These are phyloP conservation scores for Neofusicoccum umdonicola DNA, from an alignment of 2,329 filamentous ascomycete genomes.

Conservation along the genomic window DNA sequence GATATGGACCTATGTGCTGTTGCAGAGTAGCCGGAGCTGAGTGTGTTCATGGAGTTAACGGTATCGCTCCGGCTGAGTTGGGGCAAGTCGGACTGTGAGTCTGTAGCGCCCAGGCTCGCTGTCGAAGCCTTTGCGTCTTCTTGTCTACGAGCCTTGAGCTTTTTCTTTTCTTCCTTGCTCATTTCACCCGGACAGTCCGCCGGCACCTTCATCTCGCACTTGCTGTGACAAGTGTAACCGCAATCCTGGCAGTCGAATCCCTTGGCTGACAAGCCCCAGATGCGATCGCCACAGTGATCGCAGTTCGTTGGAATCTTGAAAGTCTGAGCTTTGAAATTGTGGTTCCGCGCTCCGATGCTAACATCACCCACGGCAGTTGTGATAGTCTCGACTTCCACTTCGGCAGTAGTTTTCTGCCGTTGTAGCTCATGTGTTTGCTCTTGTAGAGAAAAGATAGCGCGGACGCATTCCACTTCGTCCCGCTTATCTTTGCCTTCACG, in stretches of 20 bases:
- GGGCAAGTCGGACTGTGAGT: constrained; percentile 62
- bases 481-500: constrained; percentile 82
- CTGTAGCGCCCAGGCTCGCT: constrained; percentile 45
- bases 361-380: constrained; percentile 89
- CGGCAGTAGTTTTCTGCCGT: constrained; percentile 77
- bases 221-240: constrained; percentile 96
- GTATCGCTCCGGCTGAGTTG: constrained; percentile 77
- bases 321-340: constrained; percentile 98
- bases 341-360: constrained; percentile 86
- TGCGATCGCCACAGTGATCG: constrained; percentile 91
- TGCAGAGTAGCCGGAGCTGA: constrained; percentile 83
- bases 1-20: constrained; percentile 75
- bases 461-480: constrained; percentile 82
- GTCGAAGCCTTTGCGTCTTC: constrained; percentile 63
- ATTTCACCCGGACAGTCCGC: constrained; percentile 93
- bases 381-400: constrained; percentile 91
- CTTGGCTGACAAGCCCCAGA: constrained; percentile 96
- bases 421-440: constrained; percentile 84
- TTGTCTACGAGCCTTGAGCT: constrained; percentile 82
- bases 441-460: constrained; percentile 77
- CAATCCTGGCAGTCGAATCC: constrained; percentile 95
- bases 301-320: constrained; percentile 99
- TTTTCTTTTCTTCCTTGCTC: constrained; percentile 92
- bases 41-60: constrained; percentile 70
- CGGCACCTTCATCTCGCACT: constrained; percentile 98